These are phyloP conservation scores for Neofusicoccum parvum DNA, from an alignment of 2,329 filamentous ascomycete species.

Conservation along the genomic window DNA sequence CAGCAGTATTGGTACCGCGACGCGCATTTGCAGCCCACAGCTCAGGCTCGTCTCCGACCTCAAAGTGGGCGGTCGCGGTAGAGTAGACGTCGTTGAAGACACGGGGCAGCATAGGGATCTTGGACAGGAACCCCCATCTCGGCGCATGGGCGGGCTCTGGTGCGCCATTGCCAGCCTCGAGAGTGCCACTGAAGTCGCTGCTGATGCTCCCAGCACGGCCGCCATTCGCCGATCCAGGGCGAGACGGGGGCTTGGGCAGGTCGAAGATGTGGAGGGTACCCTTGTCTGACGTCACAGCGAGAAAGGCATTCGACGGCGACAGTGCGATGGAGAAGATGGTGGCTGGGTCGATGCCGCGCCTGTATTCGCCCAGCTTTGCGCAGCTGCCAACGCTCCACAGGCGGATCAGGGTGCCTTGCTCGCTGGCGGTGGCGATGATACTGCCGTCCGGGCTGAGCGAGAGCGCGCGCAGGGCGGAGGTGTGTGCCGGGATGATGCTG, in stretches of 20 bases:
- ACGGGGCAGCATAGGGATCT: slow-evolving; percentile 80
- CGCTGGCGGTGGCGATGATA: slow-evolving; percentile 84
- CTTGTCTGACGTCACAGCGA: slow-evolving; percentile 96
- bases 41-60: slow-evolving; percentile 73
- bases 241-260: slow-evolving; percentile 54
- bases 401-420: slow-evolving; percentile 87
- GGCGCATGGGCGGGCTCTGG: slow-evolving; percentile 49
- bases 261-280: slow-evolving; percentile 95
- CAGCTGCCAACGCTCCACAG: slow-evolving; percentile 81
- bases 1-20: slow-evolving; percentile 23
- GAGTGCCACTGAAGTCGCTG: slow-evolving; percentile 22
- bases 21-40: slow-evolving; percentile 34
- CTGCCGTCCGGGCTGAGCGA: slow-evolving; percentile 78
- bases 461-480: slow-evolving; percentile 75
- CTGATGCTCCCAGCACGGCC: slow-evolving; percentile 23
- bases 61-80: slow-evolving; percentile 77
- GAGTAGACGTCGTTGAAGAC: slow-evolving; percentile 90
- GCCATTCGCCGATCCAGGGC: slow-evolving; percentile 8
- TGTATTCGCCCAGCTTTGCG: slow-evolving; percentile 78
- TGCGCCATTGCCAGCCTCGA: slow-evolving; percentile 18
- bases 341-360: slow-evolving; percentile 85
- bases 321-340: slow-evolving; percentile 86
- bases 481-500: slow-evolving; percentile 91
- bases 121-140: slow-evolving; percentile 87
- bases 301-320: slow-evolving; percentile 74